phyloP scores from a whole-genome alignment of 768 basidiomycete species.

The Pholiota microspora region DNA sequence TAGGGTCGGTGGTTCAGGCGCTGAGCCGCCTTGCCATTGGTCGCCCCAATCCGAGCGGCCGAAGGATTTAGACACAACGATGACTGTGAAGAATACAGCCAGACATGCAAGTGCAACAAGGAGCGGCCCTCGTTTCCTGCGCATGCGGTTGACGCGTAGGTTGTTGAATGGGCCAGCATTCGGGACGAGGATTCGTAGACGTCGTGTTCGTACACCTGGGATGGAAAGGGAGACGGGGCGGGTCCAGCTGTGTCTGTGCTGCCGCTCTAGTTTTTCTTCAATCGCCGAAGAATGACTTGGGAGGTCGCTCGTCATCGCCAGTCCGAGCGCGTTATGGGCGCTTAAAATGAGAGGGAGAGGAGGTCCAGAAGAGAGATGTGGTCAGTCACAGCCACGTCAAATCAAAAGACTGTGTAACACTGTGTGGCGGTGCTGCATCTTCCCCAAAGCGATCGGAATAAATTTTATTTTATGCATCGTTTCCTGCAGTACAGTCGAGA shows the following conservation, averaged over 20 bases:
- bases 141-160: constrained; percentile 42
- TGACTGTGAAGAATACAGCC: constrained; percentile 46
- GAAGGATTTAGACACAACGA: constrained; percentile 43
- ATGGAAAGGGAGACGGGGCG: constrained; percentile 57
- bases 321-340: neutral
- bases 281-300: constrained; percentile 42
- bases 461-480: neutral
- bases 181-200: constrained; percentile 57
- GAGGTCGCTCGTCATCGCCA: constrained; percentile 28
- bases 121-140: constrained; percentile 54
- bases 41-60: constrained; percentile 41
- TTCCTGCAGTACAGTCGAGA: too few relatives aligned
- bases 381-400: neutral
- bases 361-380: neutral
- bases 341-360: constrained; percentile 1
- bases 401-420: neutral
- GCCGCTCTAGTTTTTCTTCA: constrained; percentile 38
- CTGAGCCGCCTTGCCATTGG: constrained; percentile 29
- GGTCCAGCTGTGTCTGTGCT: constrained; percentile 44
- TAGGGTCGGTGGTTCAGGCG: constrained; percentile 59
- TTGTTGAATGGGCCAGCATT: constrained; percentile 47
- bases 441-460: neutral
- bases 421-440: constrained; percentile 1
- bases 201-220: constrained; percentile 54
- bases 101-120: constrained; percentile 51